These are phyloP conservation scores for Kwoniella sp. DNA, from an alignment of 768 basidiomycete genomes.

Conservation along the genomic window DNA sequence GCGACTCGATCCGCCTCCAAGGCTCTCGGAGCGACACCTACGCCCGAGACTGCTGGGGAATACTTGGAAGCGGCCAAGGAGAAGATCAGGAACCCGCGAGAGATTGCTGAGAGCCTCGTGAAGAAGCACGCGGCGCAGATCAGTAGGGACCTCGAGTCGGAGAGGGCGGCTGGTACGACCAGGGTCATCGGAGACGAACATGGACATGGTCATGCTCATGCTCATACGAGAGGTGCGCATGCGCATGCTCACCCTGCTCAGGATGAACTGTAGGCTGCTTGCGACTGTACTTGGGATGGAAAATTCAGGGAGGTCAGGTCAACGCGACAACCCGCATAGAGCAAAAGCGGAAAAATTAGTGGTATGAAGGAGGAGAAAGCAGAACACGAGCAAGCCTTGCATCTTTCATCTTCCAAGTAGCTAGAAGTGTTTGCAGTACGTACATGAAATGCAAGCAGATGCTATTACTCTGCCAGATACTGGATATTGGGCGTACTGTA, in stretches of 20 bases:
- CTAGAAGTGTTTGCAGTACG: not conserved
- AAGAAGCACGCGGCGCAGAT: slow-evolving; percentile 24
- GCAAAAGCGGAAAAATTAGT: too few relatives aligned
- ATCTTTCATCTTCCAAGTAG: not conserved
- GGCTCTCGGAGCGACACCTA: slow-evolving; percentile 27
- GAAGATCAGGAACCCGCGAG: slow-evolving; percentile 11
- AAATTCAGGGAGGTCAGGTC: too few relatives aligned
- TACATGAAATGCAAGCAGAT: not conserved
- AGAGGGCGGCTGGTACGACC: slow-evolving; percentile 13
- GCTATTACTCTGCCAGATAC: too few relatives aligned
- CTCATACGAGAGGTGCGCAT: slow-evolving; percentile 2
- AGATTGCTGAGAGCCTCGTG: slow-evolving; percentile 25
- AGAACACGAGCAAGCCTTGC: too few relatives aligned
- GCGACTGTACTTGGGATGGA: too few relatives aligned
- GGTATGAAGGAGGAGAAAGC: too few relatives aligned
- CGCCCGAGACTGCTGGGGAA: slow-evolving; percentile 29
- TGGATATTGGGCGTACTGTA: not conserved
- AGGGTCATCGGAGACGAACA: slow-evolving; percentile 17
- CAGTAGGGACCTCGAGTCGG: slow-evolving; percentile 13
- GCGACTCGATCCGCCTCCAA: slow-evolving; percentile 23
- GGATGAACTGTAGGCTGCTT: slow-evolving; percentile 11
- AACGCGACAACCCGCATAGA: too few relatives aligned
- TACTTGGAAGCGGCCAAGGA: slow-evolving; percentile 18
- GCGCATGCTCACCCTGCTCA: slow-evolving; percentile 11
- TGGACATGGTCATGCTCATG: slow-evolving; percentile 18